Percentiles rank a stretch among this genome's conserved stretches.
phyloP scores from a whole-genome alignment of 257 asterid genomes.

The Mentha longifolia region DNA sequence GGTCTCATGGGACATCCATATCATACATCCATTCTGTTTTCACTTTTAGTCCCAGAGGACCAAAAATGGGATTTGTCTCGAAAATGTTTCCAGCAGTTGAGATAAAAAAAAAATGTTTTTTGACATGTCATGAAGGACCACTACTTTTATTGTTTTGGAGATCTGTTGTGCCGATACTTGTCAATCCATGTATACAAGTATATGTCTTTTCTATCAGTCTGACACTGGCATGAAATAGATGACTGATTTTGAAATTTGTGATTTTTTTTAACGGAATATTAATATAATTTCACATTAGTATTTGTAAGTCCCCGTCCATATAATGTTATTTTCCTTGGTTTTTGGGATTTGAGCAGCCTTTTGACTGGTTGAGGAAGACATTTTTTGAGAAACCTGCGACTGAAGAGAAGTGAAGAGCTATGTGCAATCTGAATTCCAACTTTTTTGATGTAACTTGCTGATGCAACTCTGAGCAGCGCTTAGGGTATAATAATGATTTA shows the following conservation, averaged over 20 bases:
- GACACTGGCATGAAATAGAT: neutral
- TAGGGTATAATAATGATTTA: constrained; percentile 39
- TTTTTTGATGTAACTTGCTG: constrained; percentile 35
- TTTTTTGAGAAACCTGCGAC: constrained; percentile 70
- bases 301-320: too few species aligned
- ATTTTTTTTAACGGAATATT: neutral
- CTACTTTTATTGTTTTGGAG: neutral
- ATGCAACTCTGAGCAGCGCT: constrained; percentile 38
- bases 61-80: neutral
- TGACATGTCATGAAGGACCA: neutral
- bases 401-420: constrained; percentile 58
- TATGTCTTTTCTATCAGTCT: neutral
- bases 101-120: neutral
- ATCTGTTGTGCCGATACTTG: neutral
- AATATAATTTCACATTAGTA: too few species aligned
- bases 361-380: constrained; percentile 84
- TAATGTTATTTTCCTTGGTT: constrained; percentile 2
- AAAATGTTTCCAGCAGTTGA: too few species aligned
- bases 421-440: constrained; percentile 31
- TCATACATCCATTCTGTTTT: neutral
- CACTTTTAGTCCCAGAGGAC: neutral
- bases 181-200: neutral
- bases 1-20: neutral
- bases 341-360: constrained; percentile 63
- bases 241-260: constrained; percentile 9